Evolutionary conservation across 2,329 filamentous ascomycete species (phyloP).

Genomic region (Arthrobotrys conoides): DNA sequence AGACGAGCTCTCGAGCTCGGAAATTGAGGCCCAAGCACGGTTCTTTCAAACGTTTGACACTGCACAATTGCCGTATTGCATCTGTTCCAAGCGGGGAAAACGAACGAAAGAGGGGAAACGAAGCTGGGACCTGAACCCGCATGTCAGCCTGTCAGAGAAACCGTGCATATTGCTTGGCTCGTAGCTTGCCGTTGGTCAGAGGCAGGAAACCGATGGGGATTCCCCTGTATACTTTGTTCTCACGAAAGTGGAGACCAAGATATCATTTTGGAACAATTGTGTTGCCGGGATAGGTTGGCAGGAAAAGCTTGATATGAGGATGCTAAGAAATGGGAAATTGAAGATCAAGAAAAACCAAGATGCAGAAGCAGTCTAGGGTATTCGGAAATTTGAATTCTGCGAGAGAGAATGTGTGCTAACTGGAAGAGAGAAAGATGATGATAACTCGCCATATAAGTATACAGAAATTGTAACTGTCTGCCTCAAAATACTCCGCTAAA

Average conservation of each 20-base stretch:
- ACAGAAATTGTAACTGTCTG: slow-evolving; percentile 17
- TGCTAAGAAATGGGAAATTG: slow-evolving; percentile 29
- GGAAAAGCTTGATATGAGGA: slow-evolving; percentile 31
- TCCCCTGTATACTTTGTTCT: slow-evolving; percentile 47
- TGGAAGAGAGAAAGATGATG: slow-evolving; percentile 2
- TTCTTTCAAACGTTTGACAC: slow-evolving; percentile 23
- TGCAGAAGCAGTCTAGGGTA: slow-evolving; percentile 33
- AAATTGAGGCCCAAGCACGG: slow-evolving; percentile 24
- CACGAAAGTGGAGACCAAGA: slow-evolving; percentile 24
- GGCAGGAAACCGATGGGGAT: slow-evolving; percentile 34
- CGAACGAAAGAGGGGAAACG: slow-evolving; percentile 22
- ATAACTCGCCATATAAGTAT: slow-evolving; percentile 6
- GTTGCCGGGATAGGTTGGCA: slow-evolving; percentile 28
- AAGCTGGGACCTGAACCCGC: slow-evolving; percentile 37
- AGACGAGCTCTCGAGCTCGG: slow-evolving; percentile 27
- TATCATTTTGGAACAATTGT: slow-evolving; percentile 15
- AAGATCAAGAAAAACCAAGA: slow-evolving; percentile 35
- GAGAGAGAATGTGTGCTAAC: slow-evolving; percentile 4
- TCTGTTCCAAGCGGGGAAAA: slow-evolving; percentile 24
- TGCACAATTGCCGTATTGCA: slow-evolving; percentile 29
- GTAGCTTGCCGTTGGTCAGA: slow-evolving; percentile 32
- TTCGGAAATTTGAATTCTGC: slow-evolving; percentile 14
- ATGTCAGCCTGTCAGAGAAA: slow-evolving; percentile 52
- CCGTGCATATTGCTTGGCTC: slow-evolving; percentile 38
- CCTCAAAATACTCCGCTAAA: slow-evolving; percentile 44